Percentiles rank a stretch among this genome's conserved stretches.
phyloP scores from a whole-genome alignment of 2,329 filamentous ascomycete genomes.

The Paracoccidioides lutzii region DNA sequence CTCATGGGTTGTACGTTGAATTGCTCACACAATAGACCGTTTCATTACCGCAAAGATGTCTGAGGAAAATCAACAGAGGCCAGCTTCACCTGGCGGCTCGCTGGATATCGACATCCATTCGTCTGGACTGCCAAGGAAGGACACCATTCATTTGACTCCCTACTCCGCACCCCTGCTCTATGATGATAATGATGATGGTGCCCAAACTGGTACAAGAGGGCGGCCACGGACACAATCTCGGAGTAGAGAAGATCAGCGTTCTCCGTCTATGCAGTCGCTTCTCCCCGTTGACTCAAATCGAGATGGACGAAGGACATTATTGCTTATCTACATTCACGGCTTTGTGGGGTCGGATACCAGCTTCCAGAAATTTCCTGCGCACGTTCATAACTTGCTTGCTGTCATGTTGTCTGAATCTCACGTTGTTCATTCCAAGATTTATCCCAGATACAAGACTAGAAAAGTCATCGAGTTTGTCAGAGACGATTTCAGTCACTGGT shows the following conservation, averaged over 20 bases:
- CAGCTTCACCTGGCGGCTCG: background rate
- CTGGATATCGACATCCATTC: background rate
- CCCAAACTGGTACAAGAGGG: background rate
- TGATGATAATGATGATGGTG: background rate
- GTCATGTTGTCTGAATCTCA: conserved; percentile 57
- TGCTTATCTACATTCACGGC: conserved; percentile 77
- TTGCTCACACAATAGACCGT: background rate
- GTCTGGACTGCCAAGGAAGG: background rate
- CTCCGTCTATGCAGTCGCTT: conserved; percentile 21
- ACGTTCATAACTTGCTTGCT: conserved; percentile 65
- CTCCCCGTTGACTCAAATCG: conserved; percentile 18
- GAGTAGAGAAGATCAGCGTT: conserved; percentile 10
- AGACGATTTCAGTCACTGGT: conserved; percentile 73
- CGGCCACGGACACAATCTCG: background rate
- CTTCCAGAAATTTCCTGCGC: conserved; percentile 76
- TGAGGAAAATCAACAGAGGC: background rate
- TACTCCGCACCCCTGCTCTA: conserved; percentile 1
- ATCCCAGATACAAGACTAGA: conserved; percentile 30
- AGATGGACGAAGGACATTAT: conserved; percentile 38
- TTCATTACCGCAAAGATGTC: background rate
- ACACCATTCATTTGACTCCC: conserved; percentile 4
- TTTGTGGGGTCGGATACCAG: conserved; percentile 82
- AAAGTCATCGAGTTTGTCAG: conserved; percentile 49
- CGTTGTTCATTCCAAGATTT: conserved; percentile 66
- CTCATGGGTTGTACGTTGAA: background rate